A percentile compares a stretch with the other conserved stretches of the same genome.
phyloP scores from a whole-genome alignment of 176 grass and related monocot species.

The Rhynchospora tenuis region DNA sequence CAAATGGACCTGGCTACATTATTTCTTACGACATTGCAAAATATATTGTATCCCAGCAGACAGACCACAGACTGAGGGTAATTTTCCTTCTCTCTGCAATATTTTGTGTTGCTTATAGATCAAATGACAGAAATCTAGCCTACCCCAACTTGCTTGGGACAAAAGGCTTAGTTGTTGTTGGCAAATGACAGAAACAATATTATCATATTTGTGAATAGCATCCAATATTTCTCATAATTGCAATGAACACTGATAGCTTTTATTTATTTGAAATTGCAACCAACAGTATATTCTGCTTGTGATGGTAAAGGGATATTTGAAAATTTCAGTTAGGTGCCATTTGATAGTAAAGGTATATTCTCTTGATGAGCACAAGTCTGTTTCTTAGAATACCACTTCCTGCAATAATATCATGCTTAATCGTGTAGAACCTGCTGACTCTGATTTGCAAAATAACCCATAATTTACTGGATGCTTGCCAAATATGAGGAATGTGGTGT shows the following conservation, averaged over 20 bases:
- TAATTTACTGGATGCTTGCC: not conserved
- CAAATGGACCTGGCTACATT: constrained; percentile 89
- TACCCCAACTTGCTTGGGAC: too few species aligned
- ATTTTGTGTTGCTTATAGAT: not conserved
- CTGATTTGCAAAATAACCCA: not conserved
- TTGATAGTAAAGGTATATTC: not conserved
- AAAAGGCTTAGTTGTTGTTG: not conserved
- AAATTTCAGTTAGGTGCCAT: not conserved
- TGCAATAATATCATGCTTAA: not conserved
- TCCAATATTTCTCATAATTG: not conserved
- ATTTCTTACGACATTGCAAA: constrained; percentile 52
- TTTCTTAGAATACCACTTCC: not conserved
- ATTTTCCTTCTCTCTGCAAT: not conserved
- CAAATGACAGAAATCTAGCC: not conserved
- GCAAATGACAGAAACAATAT: not conserved
- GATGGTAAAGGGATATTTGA: too few species aligned
- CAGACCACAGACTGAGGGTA: constrained; percentile 61
- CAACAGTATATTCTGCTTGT: too few species aligned
- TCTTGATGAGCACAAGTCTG: not conserved
- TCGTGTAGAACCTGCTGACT: not conserved
- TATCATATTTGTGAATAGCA: not conserved
- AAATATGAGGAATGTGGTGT: not conserved
- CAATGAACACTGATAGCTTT: not conserved
- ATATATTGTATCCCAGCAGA: constrained; percentile 43
- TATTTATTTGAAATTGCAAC: not conserved